phyloP scores from a whole-genome alignment of 805 yeast genomes.

The Spathaspora boniae region DNA sequence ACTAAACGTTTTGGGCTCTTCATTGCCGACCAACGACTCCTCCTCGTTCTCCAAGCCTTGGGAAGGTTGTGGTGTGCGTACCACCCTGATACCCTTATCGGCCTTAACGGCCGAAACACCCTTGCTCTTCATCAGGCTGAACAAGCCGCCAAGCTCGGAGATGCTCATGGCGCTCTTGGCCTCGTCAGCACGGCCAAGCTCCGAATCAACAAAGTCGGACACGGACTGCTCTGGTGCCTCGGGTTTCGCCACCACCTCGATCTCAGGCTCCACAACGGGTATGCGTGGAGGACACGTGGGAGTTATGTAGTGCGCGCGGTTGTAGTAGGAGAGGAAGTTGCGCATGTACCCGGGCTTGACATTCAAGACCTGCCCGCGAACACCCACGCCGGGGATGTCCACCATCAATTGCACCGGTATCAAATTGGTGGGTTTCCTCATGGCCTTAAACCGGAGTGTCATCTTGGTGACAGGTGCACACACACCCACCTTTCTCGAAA shows the following conservation, averaged over 20 bases:
- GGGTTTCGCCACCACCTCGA: conserved; percentile 1
- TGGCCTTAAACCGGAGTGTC: too few species aligned
- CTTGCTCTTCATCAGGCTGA: conserved; percentile 12
- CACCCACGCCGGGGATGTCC: conserved; percentile 63
- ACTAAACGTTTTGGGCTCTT: too few species aligned
- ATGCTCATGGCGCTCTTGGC: conserved; percentile 29
- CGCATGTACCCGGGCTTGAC: conserved; percentile 84
- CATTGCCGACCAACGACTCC: too few species aligned
- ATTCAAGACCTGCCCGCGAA: conserved; percentile 65
- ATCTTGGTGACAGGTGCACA: too few species aligned
- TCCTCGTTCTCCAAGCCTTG: too few species aligned
- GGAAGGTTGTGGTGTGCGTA: too few species aligned
- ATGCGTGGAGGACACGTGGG: conserved; percentile 32
- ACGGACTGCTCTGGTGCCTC: background rate
- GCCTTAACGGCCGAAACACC: too few species aligned
- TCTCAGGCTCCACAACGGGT: conserved; percentile 32
- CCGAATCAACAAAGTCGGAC: too few species aligned
- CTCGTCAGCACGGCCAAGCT: too few species aligned
- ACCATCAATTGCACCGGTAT: conserved; percentile 63
- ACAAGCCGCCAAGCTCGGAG: conserved; percentile 36
- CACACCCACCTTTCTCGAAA: conserved; percentile 2
- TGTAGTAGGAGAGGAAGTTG: conserved; percentile 63
- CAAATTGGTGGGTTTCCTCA: conserved; percentile 4
- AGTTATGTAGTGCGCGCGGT: conserved; percentile 70
- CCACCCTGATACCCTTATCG: too few species aligned